Percentiles rank a stretch among this genome's conserved stretches.
These are phyloP conservation scores for Elongisporangium undulatum DNA, from an alignment of 352 stramenopile species.

Conservation along the genomic window DNA sequence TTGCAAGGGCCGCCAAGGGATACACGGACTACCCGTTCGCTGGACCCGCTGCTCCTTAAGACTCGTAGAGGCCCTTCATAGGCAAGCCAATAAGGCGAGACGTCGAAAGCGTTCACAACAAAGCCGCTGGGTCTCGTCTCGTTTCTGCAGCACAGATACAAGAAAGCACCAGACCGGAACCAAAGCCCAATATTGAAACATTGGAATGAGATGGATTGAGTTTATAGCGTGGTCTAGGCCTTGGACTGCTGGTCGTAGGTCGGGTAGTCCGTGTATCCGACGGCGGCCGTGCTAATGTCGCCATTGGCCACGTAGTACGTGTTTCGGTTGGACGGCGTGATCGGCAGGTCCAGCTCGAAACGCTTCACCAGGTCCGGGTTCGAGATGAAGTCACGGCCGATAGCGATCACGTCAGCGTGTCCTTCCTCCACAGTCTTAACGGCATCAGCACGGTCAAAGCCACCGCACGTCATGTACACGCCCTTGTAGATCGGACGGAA, in stretches of 20 bases:
- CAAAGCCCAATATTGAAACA: no score
- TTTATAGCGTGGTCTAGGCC: no score
- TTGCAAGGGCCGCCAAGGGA: no score
- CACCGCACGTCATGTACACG: conserved; percentile 25
- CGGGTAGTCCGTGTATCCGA: conserved; percentile 23
- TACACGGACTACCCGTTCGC: conserved; percentile 34
- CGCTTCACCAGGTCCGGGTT: conserved; percentile 42
- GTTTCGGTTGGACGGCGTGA: conserved; percentile 28
- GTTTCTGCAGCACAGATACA: no score
- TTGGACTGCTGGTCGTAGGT: no score
- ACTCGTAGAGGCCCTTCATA: no score
- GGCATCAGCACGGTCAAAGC: conserved; percentile 24
- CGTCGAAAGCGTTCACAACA: no score
- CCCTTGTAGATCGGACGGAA: conserved; percentile 37
- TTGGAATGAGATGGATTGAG: no score
- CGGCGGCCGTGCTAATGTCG: conserved; percentile 2
- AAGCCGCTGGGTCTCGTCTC: no score
- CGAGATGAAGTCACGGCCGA: conserved; percentile 46
- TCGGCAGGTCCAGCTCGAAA: conserved; percentile 19
- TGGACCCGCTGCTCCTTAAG: no score
- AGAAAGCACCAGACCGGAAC: no score
- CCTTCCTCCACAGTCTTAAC: conserved; percentile 21
- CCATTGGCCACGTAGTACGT: conserved; percentile 17
- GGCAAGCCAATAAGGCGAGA: no score
- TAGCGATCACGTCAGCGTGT: conserved; percentile 36